Evolutionary conservation across 2,329 filamentous ascomycete genomes (phyloP), one percentile per base, ranked within the genome.

Genomic region (Xylariaceae sp.): DNA sequence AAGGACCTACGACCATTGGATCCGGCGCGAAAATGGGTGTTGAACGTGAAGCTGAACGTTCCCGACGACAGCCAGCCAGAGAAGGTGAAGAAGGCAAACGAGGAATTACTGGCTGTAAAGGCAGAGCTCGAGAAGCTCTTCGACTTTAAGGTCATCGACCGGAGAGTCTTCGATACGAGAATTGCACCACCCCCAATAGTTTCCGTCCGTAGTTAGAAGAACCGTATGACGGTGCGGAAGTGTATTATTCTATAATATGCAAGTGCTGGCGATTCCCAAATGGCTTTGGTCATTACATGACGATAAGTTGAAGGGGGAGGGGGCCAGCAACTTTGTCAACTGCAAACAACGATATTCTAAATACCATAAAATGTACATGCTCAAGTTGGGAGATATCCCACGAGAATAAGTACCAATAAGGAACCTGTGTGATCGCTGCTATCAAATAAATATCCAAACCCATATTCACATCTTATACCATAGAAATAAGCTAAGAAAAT

Each of bases 111-210:
- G 18, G 73, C 69, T 1, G 64, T 83, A 62, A 79, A 78, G 66
- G 79, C 84, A 48, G 91, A 96, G 70, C 92, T 98, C 42, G 86
- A 88, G 54, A 88, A 82, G 40, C 79, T 96, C 3, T 97, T 98
- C 67, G 91, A 96, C 70, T 97, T 98, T 76, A 80, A 86, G 65
- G 79, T 83, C 48, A 86, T 97, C 86, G 74, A 90, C 21, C 60
- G 70, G 7, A 63, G 64, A 18, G 61, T 67, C 12, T 67, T 72
- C 37, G 70, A 72, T 46, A 70, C 70, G 7, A 56, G 69, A 23
- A 67, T 71, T 19, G 55, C 65, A 1, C 60, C 67, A 19, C 66
- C 65, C 3, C 63, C 59, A 23, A 56, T 60, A 3, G 52, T 62
- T 7, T 52, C 59, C 2, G 46, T 40, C 1, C 55, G 52, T 9